Percentiles rank a stretch among this genome's conserved stretches.
Conservation (phyloP, 2,329 filamentous ascomycete species). For the Xylariaceae sp. region DNA sequence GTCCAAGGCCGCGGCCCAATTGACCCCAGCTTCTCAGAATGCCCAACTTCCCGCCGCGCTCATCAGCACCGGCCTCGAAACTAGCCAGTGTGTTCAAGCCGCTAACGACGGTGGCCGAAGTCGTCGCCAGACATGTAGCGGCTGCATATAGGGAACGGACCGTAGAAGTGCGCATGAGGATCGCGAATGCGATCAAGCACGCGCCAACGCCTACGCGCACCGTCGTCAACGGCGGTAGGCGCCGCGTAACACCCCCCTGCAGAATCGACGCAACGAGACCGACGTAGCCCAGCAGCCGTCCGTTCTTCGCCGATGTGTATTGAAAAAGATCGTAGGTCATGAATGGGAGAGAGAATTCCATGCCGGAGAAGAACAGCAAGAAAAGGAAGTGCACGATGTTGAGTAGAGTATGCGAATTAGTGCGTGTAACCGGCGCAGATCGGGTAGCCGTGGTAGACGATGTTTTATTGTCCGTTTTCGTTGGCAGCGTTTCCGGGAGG, state of each 20-base stretch:
- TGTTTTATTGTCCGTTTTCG: constrained; percentile 39
- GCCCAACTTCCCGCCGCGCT: constrained; percentile 83
- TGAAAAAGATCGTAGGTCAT: constrained; percentile 94
- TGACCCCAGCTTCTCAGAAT: constrained; percentile 80
- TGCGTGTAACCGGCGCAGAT: constrained; percentile 46
- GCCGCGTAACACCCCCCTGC: constrained; percentile 85
- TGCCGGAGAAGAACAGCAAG: constrained; percentile 93
- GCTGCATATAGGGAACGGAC: constrained; percentile 72
- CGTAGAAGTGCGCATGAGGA: constrained; percentile 67
- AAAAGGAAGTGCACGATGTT: constrained; percentile 87
- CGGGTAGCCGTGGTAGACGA: constrained; percentile 25
- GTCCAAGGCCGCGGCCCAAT: constrained; percentile 79
- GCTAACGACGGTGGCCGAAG: constrained; percentile 91
- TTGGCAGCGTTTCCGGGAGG: constrained; percentile 82
- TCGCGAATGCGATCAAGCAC: constrained; percentile 73
- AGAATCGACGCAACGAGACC: constrained; percentile 88
- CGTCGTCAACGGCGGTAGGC: constrained; percentile 73
- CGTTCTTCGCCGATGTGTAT: constrained; percentile 75
- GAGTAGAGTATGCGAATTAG: constrained; percentile 78
- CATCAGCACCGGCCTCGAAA: constrained; percentile 75
- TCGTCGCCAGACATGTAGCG: constrained; percentile 79
- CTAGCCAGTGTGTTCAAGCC: constrained; percentile 88
- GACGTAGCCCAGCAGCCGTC: constrained; percentile 82
- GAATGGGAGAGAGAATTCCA: constrained; percentile 97
- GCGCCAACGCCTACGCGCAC: constrained; percentile 75